Evolutionary conservation across 2,329 filamentous ascomycete species (phyloP).

Genomic region (Arthroderma uncinatum): DNA sequence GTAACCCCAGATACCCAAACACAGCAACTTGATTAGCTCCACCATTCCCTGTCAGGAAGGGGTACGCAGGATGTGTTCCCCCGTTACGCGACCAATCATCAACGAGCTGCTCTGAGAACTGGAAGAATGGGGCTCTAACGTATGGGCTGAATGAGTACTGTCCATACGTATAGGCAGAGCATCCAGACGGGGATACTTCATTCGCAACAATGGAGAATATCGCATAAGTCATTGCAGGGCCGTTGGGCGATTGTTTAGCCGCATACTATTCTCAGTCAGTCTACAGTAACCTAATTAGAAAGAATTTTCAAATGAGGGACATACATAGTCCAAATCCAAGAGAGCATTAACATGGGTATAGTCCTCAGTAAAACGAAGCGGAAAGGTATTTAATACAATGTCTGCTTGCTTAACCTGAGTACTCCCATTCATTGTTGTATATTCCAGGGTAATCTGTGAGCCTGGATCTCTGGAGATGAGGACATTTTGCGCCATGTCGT

Average conservation of each 20-base stretch:
- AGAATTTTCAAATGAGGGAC: constrained; percentile 10
- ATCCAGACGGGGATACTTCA: constrained; percentile 53
- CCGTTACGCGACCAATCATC: constrained; percentile 52
- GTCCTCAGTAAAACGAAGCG: constrained; percentile 49
- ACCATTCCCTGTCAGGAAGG: constrained; percentile 60
- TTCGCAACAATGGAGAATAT: constrained; percentile 59
- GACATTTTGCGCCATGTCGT: constrained; percentile 46
- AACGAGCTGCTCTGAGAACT: constrained; percentile 57
- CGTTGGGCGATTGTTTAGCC: constrained; percentile 54
- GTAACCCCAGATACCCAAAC: constrained; percentile 56
- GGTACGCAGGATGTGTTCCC: constrained; percentile 56
- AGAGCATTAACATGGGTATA: constrained; percentile 40
- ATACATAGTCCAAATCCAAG: constrained; percentile 51
- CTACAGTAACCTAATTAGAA: neutral
- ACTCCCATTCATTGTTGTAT: constrained; percentile 54
- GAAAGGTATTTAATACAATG: constrained; percentile 55
- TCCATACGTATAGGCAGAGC: constrained; percentile 57
- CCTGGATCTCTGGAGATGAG: constrained; percentile 42
- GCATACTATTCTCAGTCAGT: constrained; percentile 42
- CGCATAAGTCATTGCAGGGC: constrained; percentile 63
- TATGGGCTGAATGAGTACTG: constrained; percentile 55
- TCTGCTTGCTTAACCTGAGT: constrained; percentile 60
- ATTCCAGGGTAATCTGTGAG: constrained; percentile 54
- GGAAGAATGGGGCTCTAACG: constrained; percentile 54
- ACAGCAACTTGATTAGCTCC: constrained; percentile 57